Conservation (phyloP, 768 basidiomycete species). For the Tricholoma furcatifolium region DNA sequence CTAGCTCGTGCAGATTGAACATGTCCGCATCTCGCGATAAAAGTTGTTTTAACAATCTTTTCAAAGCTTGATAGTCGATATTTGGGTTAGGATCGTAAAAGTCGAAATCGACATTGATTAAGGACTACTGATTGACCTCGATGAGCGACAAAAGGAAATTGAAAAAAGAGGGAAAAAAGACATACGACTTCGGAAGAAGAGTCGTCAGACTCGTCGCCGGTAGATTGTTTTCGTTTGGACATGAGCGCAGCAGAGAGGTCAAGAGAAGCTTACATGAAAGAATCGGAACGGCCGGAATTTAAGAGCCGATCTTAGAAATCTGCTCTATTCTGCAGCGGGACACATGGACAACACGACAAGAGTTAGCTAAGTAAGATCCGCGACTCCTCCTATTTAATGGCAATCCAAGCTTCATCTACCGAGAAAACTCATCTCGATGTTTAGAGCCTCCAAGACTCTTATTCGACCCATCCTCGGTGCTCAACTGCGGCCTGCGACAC, state of each 20-base stretch:
- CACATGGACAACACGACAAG: background rate
- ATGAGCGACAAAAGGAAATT: conserved; percentile 17
- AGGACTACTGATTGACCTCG: conserved; percentile 40
- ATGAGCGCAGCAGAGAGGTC: conserved; percentile 25
- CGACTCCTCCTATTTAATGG: background rate
- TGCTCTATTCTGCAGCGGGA: background rate
- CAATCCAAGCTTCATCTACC: background rate
- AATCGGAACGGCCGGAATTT: conserved; percentile 7
- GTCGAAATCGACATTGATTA: conserved; percentile 89
- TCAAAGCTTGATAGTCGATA: conserved; percentile 85
- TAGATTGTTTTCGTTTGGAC: conserved; percentile 56
- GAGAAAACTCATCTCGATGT: conserved; percentile 2
- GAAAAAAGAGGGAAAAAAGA: background rate
- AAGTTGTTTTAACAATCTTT: conserved; percentile 67
- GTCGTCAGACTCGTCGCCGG: conserved; percentile 34
- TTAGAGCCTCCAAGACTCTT: conserved; percentile 1
- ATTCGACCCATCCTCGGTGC: background rate
- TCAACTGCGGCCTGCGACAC: background rate
- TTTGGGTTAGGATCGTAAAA: conserved; percentile 86
- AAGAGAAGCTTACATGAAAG: background rate
- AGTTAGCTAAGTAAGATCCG: conserved; percentile 14
- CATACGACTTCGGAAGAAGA: conserved; percentile 35
- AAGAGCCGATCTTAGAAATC: background rate
- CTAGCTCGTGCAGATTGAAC: conserved; percentile 70
- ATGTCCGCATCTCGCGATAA: conserved; percentile 72